phyloP scores from a whole-genome alignment of 345 rosid genomes.

The Lepidium africanum region DNA sequence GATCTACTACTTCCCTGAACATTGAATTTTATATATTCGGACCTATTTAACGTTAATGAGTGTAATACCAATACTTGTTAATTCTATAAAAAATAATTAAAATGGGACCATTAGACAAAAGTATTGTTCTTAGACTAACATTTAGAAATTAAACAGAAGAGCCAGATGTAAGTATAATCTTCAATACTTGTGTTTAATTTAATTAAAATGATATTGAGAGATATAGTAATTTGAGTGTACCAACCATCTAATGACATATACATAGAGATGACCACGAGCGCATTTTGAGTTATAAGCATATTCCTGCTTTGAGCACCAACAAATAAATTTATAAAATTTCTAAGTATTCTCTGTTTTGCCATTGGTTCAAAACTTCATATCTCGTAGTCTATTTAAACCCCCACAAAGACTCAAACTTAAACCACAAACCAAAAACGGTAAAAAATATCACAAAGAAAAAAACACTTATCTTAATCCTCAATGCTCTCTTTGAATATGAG shows the following conservation, averaged over 20 bases:
- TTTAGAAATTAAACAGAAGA: not conserved
- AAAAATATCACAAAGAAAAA: not conserved
- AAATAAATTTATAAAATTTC: not conserved
- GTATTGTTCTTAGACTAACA: not conserved
- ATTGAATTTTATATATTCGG: too few species aligned
- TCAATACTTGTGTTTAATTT: not conserved
- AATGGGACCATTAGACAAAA: not conserved
- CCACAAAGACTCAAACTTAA: constrained; percentile 1
- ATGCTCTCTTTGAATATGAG: constrained; percentile 26
- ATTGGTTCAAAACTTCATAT: constrained; percentile 12
- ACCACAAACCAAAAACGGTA: constrained; percentile 19
- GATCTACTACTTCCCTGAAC: too few species aligned
- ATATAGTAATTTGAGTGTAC: constrained; percentile 6
- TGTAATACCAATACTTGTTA: too few species aligned
- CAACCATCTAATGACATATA: constrained; percentile 14
- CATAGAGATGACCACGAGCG: constrained; percentile 14
- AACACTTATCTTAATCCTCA: not conserved
- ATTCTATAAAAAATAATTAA: not conserved
- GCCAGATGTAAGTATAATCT: constrained; percentile 10
- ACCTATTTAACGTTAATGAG: too few species aligned
- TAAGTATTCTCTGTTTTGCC: not conserved
- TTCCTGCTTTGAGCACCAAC: constrained; percentile 12
- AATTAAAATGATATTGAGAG: not conserved
- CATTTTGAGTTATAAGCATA: constrained; percentile 14
- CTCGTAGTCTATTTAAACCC: constrained; percentile 17